Evolutionary conservation across 176 grass and related monocot genomes (phyloP).

Genomic region (Cenchrus purpureus): DNA sequence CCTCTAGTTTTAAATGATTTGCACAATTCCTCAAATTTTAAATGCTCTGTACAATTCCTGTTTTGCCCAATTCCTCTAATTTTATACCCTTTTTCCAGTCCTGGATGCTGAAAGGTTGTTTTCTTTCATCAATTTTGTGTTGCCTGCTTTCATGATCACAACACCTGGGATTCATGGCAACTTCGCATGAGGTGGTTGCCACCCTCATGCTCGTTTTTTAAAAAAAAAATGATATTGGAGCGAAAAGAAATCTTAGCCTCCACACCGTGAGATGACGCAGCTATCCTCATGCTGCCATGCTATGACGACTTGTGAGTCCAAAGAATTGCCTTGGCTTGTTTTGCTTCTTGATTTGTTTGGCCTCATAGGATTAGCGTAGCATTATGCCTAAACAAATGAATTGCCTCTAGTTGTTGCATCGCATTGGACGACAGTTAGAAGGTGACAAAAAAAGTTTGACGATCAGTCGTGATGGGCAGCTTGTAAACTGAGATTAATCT

Average conservation of each 20-base stretch:
- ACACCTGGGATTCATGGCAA: neutral
- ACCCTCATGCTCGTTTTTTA: neutral
- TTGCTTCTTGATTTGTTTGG: slow-evolving; percentile 2
- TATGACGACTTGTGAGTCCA: neutral
- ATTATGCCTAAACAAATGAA: slow-evolving; percentile 8
- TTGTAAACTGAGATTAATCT: neutral
- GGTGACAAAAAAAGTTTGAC: slow-evolving; percentile 15
- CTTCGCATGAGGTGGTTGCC: neutral
- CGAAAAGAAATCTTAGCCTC: neutral
- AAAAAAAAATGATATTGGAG: neutral
- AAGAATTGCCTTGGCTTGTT: neutral
- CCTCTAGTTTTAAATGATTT: slow-evolving; percentile 23
- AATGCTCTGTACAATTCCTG: neutral
- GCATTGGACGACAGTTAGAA: neutral
- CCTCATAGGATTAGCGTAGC: slow-evolving; percentile 19
- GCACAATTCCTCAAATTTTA: slow-evolving; percentile 24
- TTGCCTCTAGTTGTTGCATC: slow-evolving; percentile 34
- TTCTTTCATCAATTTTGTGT: slow-evolving; percentile 11
- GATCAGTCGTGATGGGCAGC: neutral
- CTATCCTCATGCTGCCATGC: neutral
- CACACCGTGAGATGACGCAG: neutral
- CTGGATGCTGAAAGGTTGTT: slow-evolving; percentile 18
- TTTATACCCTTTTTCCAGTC: neutral
- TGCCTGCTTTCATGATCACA: neutral
- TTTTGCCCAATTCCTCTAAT: neutral